phyloP scores from a whole-genome alignment of 179 eudicot genomes.

The Corrigiola litoralis region DNA sequence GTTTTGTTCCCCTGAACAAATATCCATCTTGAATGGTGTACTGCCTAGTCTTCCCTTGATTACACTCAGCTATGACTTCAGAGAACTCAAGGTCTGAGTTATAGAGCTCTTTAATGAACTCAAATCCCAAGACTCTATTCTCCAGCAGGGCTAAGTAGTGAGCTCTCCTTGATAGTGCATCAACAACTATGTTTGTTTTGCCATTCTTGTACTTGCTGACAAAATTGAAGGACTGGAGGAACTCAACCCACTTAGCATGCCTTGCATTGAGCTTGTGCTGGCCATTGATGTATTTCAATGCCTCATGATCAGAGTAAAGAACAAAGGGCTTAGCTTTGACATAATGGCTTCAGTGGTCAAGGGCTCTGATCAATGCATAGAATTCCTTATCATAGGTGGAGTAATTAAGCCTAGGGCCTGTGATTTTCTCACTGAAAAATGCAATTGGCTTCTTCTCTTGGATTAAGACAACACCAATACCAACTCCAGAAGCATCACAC shows the following conservation, averaged over 20 bases:
- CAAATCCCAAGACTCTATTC: neutral
- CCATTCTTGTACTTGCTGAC: neutral
- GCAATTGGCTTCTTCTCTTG: too few relatives aligned
- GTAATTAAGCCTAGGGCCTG: too few relatives aligned
- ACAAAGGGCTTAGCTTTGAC: neutral
- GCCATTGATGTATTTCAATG: neutral
- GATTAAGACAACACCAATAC: too few relatives aligned
- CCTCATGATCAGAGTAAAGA: neutral
- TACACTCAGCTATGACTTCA: neutral
- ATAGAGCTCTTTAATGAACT: neutral
- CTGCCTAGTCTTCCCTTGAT: neutral
- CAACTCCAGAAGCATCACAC: too few relatives aligned
- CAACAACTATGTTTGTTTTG: neutral
- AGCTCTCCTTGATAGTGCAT: neutral
- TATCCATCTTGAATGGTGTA: neutral
- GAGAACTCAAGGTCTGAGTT: neutral
- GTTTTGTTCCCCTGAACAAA: neutral
- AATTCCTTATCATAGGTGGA: neutral
- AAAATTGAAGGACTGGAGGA: neutral
- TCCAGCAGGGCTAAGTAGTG: neutral
- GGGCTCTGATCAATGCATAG: neutral
- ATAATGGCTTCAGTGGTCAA: neutral
- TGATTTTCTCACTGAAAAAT: too few relatives aligned
- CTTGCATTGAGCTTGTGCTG: neutral
- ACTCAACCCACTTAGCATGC: conserved; percentile 4